These are phyloP conservation scores for Ampelomyces quisqualis DNA, from an alignment of 2,329 filamentous ascomycete genomes.

Conservation along the genomic window DNA sequence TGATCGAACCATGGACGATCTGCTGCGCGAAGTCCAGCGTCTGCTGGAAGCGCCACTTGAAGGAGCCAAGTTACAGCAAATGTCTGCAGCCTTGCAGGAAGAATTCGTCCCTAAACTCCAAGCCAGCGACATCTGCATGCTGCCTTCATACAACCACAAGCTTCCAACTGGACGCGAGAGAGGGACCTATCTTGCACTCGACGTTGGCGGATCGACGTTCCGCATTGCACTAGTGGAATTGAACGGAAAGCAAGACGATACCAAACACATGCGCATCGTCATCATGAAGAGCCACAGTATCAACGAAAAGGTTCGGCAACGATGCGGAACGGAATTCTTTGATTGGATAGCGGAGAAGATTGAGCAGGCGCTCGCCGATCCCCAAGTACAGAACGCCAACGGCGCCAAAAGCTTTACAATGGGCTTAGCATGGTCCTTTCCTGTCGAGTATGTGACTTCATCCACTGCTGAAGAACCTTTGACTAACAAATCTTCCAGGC, in stretches of 20 bases:
- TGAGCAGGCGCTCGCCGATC: conserved; percentile 52
- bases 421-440: conserved; percentile 67
- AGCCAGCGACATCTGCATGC: conserved; percentile 61
- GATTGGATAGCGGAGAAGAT: conserved; percentile 67
- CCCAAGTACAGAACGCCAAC: conserved; percentile 42
- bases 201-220: conserved; percentile 67
- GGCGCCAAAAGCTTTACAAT: conserved; percentile 52
- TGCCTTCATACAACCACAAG: conserved; percentile 64
- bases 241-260: conserved; percentile 48
- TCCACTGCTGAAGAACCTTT: neutral
- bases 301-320: conserved; percentile 55
- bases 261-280: conserved; percentile 55
- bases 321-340: conserved; percentile 61
- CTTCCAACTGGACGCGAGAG: conserved; percentile 60
- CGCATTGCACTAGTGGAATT: conserved; percentile 62
- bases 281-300: conserved; percentile 58
- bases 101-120: conserved; percentile 59
- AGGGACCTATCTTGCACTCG: conserved; percentile 62
- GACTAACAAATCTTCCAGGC: conserved; percentile 37
- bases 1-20: conserved; percentile 52
- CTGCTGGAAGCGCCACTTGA: conserved; percentile 50
- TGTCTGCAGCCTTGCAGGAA: conserved; percentile 49
- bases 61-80: conserved; percentile 44
- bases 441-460: conserved; percentile 53
- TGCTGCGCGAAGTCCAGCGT: conserved; percentile 47